Conservation (phyloP, 1,284 basidiomycete species). For the Cutaneotrichosporon sp. region DNA sequence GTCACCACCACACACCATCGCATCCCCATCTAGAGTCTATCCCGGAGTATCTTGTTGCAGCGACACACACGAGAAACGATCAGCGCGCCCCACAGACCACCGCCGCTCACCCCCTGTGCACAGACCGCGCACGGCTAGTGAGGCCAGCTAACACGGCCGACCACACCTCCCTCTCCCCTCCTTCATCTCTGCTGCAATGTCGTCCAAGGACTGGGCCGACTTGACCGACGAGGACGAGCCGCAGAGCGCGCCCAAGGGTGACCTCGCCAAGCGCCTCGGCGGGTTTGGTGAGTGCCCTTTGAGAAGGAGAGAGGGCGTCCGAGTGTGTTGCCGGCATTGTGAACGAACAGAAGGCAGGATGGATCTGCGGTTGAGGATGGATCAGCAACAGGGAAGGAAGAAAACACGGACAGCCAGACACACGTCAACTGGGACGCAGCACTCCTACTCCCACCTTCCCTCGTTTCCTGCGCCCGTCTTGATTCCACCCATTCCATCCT, state of each 20-base stretch:
- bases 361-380: not conserved
- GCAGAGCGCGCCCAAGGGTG: constrained; percentile 7
- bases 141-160: too few species aligned
- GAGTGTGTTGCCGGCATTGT: not conserved
- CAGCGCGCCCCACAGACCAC: too few species aligned
- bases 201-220: constrained; percentile 28
- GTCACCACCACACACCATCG: not conserved
- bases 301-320: not conserved
- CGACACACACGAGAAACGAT: too few species aligned
- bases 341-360: not conserved
- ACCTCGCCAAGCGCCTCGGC: constrained; percentile 15
- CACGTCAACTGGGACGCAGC: too few species aligned
- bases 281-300: constrained; percentile 15
- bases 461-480: too few species aligned
- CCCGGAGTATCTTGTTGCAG: not conserved
- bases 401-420: too few species aligned
- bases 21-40: not conserved
- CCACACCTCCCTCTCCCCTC: not conserved
- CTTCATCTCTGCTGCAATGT: not conserved
- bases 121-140: not conserved
- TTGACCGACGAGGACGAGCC: constrained; percentile 23
- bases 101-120: not conserved
- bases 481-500: not conserved
- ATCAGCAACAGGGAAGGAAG: too few species aligned
- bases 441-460: too few species aligned